Evolutionary conservation across 805 yeast species (phyloP), one percentile per base, ranked within the genome.

Genomic region (Pichia paraexigua): DNA sequence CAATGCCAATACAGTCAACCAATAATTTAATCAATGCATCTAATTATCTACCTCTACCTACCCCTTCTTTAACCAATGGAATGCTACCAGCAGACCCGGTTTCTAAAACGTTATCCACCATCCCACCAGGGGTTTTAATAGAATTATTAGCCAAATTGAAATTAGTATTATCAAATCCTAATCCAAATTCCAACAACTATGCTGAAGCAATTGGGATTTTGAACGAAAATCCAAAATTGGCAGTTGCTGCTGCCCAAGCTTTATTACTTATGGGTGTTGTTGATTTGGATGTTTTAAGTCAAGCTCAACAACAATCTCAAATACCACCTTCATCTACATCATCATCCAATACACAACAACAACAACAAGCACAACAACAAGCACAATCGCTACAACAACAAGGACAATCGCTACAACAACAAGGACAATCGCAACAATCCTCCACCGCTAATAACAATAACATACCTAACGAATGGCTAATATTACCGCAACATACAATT

Each of bases 251-350:
- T 1, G 80, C 91, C 0, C 94, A 86, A 63, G 86, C 90, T 2
- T 70, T 86, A 55, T 67, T 86, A 20, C 71, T 85, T 46, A 85
- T 86, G 91, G 95, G 94, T 0, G 74, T 86, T 43, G 79, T 86
- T 22, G 87, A 85, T 62, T 72, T 75, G 40, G 81, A 79, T 44
- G 85, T 83, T n/a, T 79, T 85, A n/a, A 73, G 74, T 37, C 78
- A 80, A 54, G 79, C 87, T n/a, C 35, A 22, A 22, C 45, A 35
- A 13, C 44, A 32, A 30, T 55, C 35, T 12, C 35, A 30, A 30
- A 30, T 30, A 30, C n/a, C 35, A 3, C 35, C n/a, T 3, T 13
- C 35, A 2, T 7, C 35, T 5, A 2, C 35, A 12, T 13, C 35
- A 13, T 13, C 35, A 30, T 13, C 30, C 12, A 28, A 28, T 12